Percentiles rank a stretch among this genome's conserved stretches.
These are phyloP conservation scores for Tuber indicum DNA, from an alignment of 495 filamentous ascomycete genomes.

Conservation along the genomic window DNA sequence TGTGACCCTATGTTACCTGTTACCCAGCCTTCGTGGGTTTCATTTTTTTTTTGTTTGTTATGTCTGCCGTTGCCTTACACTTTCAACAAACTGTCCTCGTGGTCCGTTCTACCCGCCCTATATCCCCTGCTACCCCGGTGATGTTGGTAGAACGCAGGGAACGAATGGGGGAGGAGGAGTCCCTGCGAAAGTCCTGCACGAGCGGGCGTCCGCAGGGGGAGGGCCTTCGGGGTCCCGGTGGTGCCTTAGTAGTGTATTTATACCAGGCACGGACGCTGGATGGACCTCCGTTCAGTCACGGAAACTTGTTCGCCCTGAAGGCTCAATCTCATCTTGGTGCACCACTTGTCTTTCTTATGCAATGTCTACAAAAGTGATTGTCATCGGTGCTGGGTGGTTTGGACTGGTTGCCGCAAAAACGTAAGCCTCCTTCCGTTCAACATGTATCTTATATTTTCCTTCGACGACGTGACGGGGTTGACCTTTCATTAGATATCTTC, in stretches of 20 bases:
- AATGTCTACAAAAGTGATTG: slow-evolving; percentile 16
- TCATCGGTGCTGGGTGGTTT: slow-evolving; percentile 14
- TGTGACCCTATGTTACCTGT: not conserved
- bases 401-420: slow-evolving; percentile 17
- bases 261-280: not conserved
- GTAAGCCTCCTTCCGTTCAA: not conserved
- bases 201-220: not conserved
- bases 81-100: not conserved
- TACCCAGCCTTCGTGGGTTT: not conserved
- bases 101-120: not conserved
- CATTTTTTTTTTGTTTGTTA: not conserved
- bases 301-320: not conserved
- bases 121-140: not conserved
- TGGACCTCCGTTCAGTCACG: not conserved
- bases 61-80: not conserved
- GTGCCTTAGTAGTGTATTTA: not conserved
- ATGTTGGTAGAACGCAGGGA: not conserved
- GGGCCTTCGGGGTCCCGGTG: not conserved
- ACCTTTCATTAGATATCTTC: slow-evolving; percentile 12
- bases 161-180: not conserved
- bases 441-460: not conserved
- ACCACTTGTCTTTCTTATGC: not conserved
- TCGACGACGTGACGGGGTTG: not conserved
- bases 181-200: not conserved
- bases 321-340: not conserved